Evolutionary conservation across 257 asterid genomes (phyloP), one percentile per base, ranked within the genome.

Genomic region (Thymus quinquecostatus): DNA sequence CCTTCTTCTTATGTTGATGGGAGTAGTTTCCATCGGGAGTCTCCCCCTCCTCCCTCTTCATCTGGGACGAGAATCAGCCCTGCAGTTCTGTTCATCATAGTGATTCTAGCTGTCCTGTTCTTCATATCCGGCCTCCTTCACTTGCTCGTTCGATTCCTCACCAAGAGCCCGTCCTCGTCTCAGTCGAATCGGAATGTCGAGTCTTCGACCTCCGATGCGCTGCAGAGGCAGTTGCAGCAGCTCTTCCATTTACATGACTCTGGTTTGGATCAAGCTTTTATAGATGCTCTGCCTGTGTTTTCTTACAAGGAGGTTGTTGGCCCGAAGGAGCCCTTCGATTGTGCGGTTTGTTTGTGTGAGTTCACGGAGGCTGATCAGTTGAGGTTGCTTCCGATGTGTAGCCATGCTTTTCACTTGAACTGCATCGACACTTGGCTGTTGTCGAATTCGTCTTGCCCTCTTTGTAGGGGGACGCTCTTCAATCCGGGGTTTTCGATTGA

Each of bases 351-450:
- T 72, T 83, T 94, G 82, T 83, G 96, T 69, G 97, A 91, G 69
- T 94, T 94, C 62, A 13, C 88, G 0, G 92, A 85, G 76, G 81
- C 81, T 54, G 98, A 94, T 13, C 92, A 94, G 40, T 67, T 94
- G 79, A 86, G 98, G 69, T 72, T 94, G 85, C 96, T 94, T 59
- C 98, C 98, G 0, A 78, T 72, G 53, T 94, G 98, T 75, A 86
- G 97, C 82, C 98, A 94, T 79, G 98, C 98, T 50, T 94, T 94
- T 77, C 98, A 94, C 71, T 82, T 91, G 75, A 82, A 47, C 21
- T 94, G 98, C 69, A 91, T 91, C 12, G 98, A 91, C 60, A 94
- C 97, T 47, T 94, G 98, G 98, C 97, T 94, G n/a, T 78, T 91
- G 28, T 85, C 97, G 0, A 91, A 94, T 75, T 94, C 98, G 3